Evolutionary conservation across 495 filamentous ascomycete species (phyloP).

Genomic region (Polyplosphaeria fusca): DNA sequence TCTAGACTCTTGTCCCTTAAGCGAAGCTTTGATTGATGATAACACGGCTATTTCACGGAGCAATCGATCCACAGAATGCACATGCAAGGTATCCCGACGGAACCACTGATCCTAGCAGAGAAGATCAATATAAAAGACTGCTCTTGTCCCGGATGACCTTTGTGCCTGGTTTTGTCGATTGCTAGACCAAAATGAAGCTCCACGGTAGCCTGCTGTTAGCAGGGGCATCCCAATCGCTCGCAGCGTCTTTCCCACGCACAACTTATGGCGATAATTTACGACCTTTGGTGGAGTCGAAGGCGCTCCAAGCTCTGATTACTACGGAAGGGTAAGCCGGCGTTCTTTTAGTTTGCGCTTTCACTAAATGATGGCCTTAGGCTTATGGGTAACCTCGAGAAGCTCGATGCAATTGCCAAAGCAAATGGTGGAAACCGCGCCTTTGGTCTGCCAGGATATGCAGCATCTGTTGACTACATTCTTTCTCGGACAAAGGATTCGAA

Average conservation of each 20-base stretch:
- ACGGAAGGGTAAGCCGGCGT: slow-evolving; percentile 8
- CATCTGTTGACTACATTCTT: slow-evolving; percentile 46
- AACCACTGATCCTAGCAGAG: no score
- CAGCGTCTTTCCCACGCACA: neutral
- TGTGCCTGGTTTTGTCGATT: no score
- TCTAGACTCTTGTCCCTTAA: no score
- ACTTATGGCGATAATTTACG: slow-evolving; percentile 7
- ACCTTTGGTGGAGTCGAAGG: slow-evolving; percentile 5
- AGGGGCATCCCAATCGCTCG: slow-evolving; percentile 10
- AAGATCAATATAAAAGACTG: no score
- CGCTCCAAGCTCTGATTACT: slow-evolving; percentile 16
- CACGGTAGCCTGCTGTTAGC: slow-evolving; percentile 6
- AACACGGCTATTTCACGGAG: no score
- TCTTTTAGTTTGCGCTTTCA: neutral
- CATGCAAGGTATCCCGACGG: no score
- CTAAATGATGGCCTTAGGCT: slow-evolving; percentile 20
- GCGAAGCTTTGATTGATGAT: no score
- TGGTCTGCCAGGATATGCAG: slow-evolving; percentile 47
- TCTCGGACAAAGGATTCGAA: slow-evolving; percentile 33
- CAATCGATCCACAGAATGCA: no score
- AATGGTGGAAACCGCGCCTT: slow-evolving; percentile 51
- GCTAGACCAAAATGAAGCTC: slow-evolving; percentile 22
- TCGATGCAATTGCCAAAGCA: slow-evolving; percentile 43
- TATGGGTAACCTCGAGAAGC: slow-evolving; percentile 39
- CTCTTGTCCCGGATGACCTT: no score